Conservation (phyloP, 2,329 filamentous ascomycete species). For the Phaeosphaeriaceae sp. region DNA sequence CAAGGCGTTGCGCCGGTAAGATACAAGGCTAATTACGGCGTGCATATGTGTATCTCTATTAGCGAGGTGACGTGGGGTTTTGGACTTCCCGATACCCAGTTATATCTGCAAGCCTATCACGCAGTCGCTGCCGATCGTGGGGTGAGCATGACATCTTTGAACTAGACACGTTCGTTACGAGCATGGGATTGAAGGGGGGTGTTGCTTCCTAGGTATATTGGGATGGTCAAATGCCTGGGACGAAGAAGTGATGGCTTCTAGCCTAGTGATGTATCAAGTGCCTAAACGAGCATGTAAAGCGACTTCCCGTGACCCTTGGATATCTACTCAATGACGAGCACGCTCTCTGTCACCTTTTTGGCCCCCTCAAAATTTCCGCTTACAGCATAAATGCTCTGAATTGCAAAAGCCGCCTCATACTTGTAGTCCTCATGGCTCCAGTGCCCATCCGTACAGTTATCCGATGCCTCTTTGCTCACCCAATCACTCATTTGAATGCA, state of each 20-base stretch:
- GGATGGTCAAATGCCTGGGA: too few species aligned
- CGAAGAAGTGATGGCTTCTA: too few species aligned
- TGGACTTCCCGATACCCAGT: too few species aligned
- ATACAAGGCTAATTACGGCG: background rate
- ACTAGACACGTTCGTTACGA: background rate
- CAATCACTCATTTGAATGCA: conserved; percentile 59
- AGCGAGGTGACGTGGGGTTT: too few species aligned
- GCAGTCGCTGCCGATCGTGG: too few species aligned
- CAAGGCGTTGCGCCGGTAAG: background rate
- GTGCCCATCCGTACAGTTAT: conserved; percentile 35
- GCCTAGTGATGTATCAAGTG: too few species aligned
- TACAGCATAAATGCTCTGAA: conserved; percentile 71
- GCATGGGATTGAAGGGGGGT: too few species aligned
- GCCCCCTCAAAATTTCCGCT: conserved; percentile 69
- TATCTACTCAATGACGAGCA: conserved; percentile 51
- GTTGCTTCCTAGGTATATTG: too few species aligned
- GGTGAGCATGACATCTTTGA: too few species aligned
- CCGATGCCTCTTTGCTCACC: conserved; percentile 39
- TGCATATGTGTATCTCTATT: background rate
- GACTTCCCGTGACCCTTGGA: too few species aligned
- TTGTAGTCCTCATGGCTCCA: conserved; percentile 64
- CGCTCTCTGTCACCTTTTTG: conserved; percentile 65
- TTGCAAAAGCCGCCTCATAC: conserved; percentile 74
- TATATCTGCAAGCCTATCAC: too few species aligned
- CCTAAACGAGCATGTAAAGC: too few species aligned